Base-by-base conservation (phyloP, 1,284 basidiomycete species). In the Microbotryum intermedium region DNA sequence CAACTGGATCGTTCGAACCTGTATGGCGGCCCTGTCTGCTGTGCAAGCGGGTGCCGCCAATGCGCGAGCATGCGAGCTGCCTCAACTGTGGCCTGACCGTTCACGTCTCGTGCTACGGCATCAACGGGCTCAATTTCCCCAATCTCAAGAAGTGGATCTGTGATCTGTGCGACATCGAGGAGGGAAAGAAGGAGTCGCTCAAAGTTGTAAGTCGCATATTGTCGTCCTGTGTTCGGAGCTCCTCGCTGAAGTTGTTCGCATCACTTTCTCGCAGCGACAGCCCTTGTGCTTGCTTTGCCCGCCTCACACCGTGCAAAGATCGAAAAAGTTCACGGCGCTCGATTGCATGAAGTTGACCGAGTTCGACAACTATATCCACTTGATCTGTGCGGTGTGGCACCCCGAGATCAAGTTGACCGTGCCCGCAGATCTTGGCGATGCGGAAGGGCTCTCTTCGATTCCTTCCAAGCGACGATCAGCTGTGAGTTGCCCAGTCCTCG, bases 281-380 rank as follows among this genome's bases (percentile, higher is more conserved):
- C 28, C 26, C n/a, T 48, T 48, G 2, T 51, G n/a, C 50, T 28
- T 30, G 50, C 23, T 30, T 16, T 39, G 34, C 34, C 34, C 34
- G 34, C 34, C 34, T 16, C 34, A 16, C 34, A 6, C 13, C 34
- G 34, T 39, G 13, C 34, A 16, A 39, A 39, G 18, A 39, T 39
- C 34, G 34, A 39, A 39, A 39, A 39, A 11, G 34, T 85, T 86
- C 30, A 71, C 66, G 1, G 72, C 72, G 69, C 77, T 97, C 44
- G 85, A 90, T 46, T 87, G 85, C 4, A 84, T 88, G 72, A 97
- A 97, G 74, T 89, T 89, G 6, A 97, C 93, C 0, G 94, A 97
- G 76, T 87, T 21, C 28, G 86, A 88, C 74, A 88, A 89, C 63
- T 97, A 91, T 90, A 85, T 85, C 1, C 94, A 98, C 73, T 79